Percentiles rank a stretch among this genome's conserved stretches.
Conservation (phyloP, 2,329 filamentous ascomycete species). For the Stagonosporopsis tanaceti region DNA sequence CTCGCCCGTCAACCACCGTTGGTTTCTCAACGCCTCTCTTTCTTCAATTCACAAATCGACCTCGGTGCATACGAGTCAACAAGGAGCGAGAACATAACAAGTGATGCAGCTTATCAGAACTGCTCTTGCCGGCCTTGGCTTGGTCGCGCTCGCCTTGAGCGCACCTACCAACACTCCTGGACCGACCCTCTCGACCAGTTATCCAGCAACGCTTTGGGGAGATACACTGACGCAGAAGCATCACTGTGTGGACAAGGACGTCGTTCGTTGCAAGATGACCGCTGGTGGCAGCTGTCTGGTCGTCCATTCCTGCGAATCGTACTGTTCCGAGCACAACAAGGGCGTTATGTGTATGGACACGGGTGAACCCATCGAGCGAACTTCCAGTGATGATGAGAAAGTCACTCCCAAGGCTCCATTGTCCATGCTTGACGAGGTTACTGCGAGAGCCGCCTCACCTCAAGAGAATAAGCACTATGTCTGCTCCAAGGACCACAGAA, state of each 20-base stretch:
- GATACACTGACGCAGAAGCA: not conserved
- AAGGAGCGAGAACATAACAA: not conserved
- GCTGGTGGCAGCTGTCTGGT: not conserved
- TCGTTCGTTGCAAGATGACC: slow-evolving; percentile 5
- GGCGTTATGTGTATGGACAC: slow-evolving; percentile 7
- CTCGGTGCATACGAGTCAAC: not conserved
- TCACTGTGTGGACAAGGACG: not conserved
- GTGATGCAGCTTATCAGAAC: slow-evolving; percentile 1
- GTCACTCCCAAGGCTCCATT: not conserved
- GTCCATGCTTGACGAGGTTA: not conserved
- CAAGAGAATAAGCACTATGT: slow-evolving; percentile 7
- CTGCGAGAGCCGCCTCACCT: not conserved
- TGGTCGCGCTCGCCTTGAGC: slow-evolving; percentile 4
- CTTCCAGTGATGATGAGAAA: not conserved
- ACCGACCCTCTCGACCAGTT: not conserved
- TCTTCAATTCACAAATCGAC: not conserved
- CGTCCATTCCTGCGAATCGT: not conserved
- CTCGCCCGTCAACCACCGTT: not conserved
- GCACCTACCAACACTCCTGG: not conserved
- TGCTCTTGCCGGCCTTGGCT: not conserved
- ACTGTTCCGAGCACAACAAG: slow-evolving; percentile 5
- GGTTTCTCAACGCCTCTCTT: not conserved
- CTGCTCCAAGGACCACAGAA: slow-evolving; percentile 9
- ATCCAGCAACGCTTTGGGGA: not conserved
- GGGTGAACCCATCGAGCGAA: not conserved